A percentile compares a stretch with the other conserved stretches of the same genome.
phyloP scores from a whole-genome alignment of 805 yeast species.

The Vanderwaltozyma tropicalis region DNA sequence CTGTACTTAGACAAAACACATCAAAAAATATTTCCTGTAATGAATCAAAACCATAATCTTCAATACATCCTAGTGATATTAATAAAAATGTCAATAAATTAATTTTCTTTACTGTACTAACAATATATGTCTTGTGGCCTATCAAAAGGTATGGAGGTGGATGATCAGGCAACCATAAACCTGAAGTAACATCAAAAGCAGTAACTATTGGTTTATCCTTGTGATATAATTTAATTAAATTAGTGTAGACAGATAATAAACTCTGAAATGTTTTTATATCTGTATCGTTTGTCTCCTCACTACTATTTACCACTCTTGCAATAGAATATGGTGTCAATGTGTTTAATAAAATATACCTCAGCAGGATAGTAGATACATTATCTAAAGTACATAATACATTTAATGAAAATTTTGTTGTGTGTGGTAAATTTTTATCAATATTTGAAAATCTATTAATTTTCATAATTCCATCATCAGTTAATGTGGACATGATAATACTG shows the following conservation, averaged over 20 bases:
- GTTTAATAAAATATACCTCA: conserved; percentile 1
- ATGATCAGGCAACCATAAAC: conserved; percentile 56
- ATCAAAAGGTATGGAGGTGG: conserved; percentile 47
- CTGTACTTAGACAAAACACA: conserved; percentile 65
- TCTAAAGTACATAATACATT: neutral
- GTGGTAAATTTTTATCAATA: neutral
- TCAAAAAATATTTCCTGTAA: conserved; percentile 77
- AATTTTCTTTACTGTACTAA: conserved; percentile 59
- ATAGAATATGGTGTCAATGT: conserved; percentile 3
- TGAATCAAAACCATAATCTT: conserved; percentile 75
- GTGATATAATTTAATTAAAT: neutral
- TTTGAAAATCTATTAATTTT: neutral
- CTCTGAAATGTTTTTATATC: conserved; percentile 1
- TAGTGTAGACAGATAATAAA: neutral
- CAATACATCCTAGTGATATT: conserved; percentile 71
- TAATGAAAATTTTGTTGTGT: neutral
- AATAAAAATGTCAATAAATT: conserved; percentile 80
- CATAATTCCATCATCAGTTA: neutral
- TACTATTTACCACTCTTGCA: neutral
- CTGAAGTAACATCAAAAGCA: conserved; percentile 61
- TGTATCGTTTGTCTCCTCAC: neutral
- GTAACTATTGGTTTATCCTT: conserved; percentile 28
- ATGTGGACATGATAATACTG: too few relatives aligned
- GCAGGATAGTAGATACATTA: conserved; percentile 1
- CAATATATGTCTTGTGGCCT: conserved; percentile 41